A percentile compares a stretch with the other conserved stretches of the same genome.
These are phyloP conservation scores for Neobulgaria alba DNA, from an alignment of 2,329 filamentous ascomycete species.

Conservation along the genomic window DNA sequence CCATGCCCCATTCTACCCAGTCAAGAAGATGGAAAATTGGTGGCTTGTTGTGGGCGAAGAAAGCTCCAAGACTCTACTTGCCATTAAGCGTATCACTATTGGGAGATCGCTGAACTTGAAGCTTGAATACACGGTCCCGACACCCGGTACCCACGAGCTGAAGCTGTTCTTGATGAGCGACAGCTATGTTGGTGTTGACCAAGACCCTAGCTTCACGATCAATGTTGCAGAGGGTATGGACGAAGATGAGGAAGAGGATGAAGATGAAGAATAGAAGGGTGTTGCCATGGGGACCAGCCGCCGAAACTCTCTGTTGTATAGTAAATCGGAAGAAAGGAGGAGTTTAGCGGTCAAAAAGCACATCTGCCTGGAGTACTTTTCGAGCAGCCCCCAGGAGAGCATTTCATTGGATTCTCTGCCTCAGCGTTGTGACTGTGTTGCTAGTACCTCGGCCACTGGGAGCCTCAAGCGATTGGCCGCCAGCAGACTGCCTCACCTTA, in stretches of 20 bases:
- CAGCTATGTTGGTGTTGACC: conserved; percentile 93
- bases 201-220: conserved; percentile 83
- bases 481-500: too few species aligned
- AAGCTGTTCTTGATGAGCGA: conserved; percentile 96
- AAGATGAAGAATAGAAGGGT: conserved; percentile 41
- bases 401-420: conserved; percentile 16
- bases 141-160: conserved; percentile 74
- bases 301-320: conserved; percentile 26
- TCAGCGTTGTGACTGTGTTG: conserved; percentile 25
- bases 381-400: conserved; percentile 4
- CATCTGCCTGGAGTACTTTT: conserved; percentile 8
- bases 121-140: conserved; percentile 82
- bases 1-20: conserved; percentile 90
- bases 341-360: conserved; percentile 21
- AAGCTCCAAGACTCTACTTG: conserved; percentile 75
- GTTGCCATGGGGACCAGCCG: conserved; percentile 9
- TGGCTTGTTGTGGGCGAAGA: conserved; percentile 96
- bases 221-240: conserved; percentile 89
- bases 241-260: conserved; percentile 81
- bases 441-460: conserved; percentile 18
- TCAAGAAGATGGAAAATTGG: conserved; percentile 93
- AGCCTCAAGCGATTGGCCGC: conserved; percentile 5
- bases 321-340: conserved; percentile 24
- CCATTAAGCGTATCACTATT: conserved; percentile 91
- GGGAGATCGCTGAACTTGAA: conserved; percentile 67